Percentiles rank a stretch among this genome's conserved stretches.
Evolutionary conservation across 495 filamentous ascomycete genomes (phyloP).

Genomic region (Podospora pseudoanserina): DNA sequence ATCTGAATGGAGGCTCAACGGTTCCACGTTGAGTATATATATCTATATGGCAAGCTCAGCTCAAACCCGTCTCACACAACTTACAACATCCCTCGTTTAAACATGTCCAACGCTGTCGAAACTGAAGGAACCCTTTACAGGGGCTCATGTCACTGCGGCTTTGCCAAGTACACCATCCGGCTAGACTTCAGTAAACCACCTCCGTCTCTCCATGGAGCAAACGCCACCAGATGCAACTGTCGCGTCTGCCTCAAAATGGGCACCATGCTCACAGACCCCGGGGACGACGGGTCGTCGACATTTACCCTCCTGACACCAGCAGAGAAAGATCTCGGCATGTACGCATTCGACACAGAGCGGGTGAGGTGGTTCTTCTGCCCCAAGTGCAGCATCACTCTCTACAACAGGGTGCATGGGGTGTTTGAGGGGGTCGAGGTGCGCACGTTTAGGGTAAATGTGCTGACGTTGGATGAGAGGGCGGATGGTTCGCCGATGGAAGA

Average conservation of each 20-base stretch:
- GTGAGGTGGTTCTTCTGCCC: conserved; percentile 8
- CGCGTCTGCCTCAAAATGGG: conserved; percentile 27
- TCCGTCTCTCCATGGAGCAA: background rate
- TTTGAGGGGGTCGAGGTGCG: background rate
- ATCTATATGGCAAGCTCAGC: too few relatives aligned
- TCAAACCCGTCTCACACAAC: background rate
- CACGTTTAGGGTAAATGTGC: conserved; percentile 1
- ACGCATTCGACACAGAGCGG: conserved; percentile 1
- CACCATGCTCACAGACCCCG: conserved; percentile 23
- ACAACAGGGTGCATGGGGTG: background rate
- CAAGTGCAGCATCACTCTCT: conserved; percentile 5
- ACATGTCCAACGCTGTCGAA: background rate
- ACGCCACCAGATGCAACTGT: conserved; percentile 20
- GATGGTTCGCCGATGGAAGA: conserved; percentile 9
- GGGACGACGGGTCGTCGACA: conserved; percentile 18
- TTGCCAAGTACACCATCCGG: conserved; percentile 22
- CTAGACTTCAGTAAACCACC: background rate
- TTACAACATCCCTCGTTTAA: background rate
- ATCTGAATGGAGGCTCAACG: background rate
- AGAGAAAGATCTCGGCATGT: background rate
- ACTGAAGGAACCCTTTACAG: conserved; percentile 2
- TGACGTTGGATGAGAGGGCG: conserved; percentile 8
- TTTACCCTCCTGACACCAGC: conserved; percentile 23
- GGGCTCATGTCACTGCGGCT: conserved; percentile 18
- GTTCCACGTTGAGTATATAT: background rate